Base-by-base conservation (phyloP, 129 eudicot species). In the Scalesia atractyloides region DNA sequence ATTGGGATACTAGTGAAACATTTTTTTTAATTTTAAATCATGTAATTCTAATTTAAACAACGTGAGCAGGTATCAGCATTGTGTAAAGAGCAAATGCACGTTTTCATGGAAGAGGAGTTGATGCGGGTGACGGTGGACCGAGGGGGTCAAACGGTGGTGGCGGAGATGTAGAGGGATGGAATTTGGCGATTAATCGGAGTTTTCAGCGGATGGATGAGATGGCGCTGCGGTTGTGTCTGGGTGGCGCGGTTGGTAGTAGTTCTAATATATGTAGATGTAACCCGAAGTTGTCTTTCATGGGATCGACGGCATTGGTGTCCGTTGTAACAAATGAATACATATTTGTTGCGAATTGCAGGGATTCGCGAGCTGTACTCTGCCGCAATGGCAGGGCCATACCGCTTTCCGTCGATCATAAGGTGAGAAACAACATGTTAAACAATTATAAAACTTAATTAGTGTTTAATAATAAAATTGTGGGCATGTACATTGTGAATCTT, bases 341-440 rank as follows among this genome's bases (percentile, higher is more conserved):
- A 9, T 59, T 83, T 24, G 88, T 81, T 2, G 88, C 80, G 1
- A 83, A 86, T 17, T 80, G 88, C 26, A 88, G 91, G 2, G 87
- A 80, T 37, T 86, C 91, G 9, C 81, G 84, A 1, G 87, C 87
- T 62, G 80, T 86, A 15, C 84, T 86, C 5, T 71, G 73, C 50
- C 86, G 91, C 33, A 72, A 56, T 16, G 79, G 81, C 5, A 24
- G 73, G 4, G 46, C 83, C 9, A 3, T 86, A 2, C 82, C 81
- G 0, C 82, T 86, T 5, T 80, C 91, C 3, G 15, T 70, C 19
- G 88, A 86, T 74, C 91, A 86, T 19, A 86, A 86, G 91, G 91
- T 83, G 15, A 33, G 14, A 16, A 48, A 49, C 34, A 11, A 3
- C 5, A 18, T 11, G 15, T 48, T 13, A 48, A 48, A 48, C 53